Percentiles rank a stretch among this genome's conserved stretches.
These are phyloP conservation scores for Vigna angularis DNA, from an alignment of 306 rosid genomes.

Conservation along the genomic window DNA sequence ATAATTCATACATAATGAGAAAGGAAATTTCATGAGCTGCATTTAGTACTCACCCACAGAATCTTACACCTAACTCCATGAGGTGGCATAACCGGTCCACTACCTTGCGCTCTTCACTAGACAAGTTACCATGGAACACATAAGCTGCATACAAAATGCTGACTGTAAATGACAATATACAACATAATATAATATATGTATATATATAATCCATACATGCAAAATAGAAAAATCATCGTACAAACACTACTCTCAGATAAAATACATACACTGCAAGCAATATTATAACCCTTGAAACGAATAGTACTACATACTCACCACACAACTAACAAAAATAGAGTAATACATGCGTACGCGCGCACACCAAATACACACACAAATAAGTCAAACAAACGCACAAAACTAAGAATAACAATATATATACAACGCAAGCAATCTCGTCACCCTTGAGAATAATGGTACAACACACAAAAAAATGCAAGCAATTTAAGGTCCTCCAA, in stretches of 20 bases:
- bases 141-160: not conserved
- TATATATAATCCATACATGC: not conserved
- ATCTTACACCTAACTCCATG: not conserved
- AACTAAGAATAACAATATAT: not conserved
- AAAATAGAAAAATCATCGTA: not conserved
- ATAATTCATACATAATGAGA: not conserved
- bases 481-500: not conserved
- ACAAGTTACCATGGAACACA: not conserved
- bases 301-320: too few relatives aligned
- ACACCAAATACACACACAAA: too few relatives aligned
- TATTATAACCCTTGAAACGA: not conserved
- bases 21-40: not conserved
- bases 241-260: not conserved
- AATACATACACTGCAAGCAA: not conserved
- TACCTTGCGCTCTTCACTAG: not conserved
- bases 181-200: not conserved
- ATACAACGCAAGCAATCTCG: not conserved
- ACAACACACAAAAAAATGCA: too few relatives aligned
- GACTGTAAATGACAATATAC: not conserved
- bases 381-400: too few relatives aligned
- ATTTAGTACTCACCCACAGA: not conserved
- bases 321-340: too few relatives aligned
- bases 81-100: not conserved
- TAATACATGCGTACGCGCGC: too few relatives aligned
- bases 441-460: not conserved